Percentiles rank a stretch among this genome's conserved stretches.
These are phyloP conservation scores for Biancaea sappan DNA, from an alignment of 306 rosid species.

Conservation along the genomic window DNA sequence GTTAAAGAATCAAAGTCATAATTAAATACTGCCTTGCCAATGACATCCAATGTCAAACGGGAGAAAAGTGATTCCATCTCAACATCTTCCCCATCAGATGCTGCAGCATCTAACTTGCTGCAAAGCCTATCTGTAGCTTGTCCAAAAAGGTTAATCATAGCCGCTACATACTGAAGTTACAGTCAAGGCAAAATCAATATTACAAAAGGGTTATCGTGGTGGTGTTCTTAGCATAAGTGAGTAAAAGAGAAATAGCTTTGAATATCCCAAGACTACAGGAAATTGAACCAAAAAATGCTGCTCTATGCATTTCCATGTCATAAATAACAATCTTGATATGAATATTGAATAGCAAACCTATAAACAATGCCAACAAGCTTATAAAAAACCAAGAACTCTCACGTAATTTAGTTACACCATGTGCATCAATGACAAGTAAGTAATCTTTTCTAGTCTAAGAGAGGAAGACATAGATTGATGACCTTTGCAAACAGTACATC, in stretches of 20 bases:
- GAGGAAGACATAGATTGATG: constrained; percentile 7
- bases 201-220: constrained; percentile 17
- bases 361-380: constrained; percentile 23
- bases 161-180: constrained; percentile 75
- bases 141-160: constrained; percentile 92
- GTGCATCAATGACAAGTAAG: background rate
- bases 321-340: constrained; percentile 16
- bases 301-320: constrained; percentile 9
- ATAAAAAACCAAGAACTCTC: background rate
- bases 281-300: constrained; percentile 27
- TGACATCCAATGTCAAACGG: constrained; percentile 84
- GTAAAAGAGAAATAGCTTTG: constrained; percentile 29
- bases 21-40: constrained; percentile 96
- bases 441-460: constrained; percentile 20
- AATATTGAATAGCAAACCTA: constrained; percentile 1
- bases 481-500: constrained; percentile 19
- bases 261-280: constrained; percentile 22
- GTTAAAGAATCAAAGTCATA: constrained; percentile 94
- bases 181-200: constrained; percentile 37
- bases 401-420: constrained; percentile 3
- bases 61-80: constrained; percentile 99
- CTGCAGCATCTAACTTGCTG: constrained; percentile 81
- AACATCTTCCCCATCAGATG: constrained; percentile 85
- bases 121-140: constrained; percentile 97
- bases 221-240: constrained; percentile 3